phyloP scores from a whole-genome alignment of 768 basidiomycete genomes.

The Rhodotorula toruloides region DNA sequence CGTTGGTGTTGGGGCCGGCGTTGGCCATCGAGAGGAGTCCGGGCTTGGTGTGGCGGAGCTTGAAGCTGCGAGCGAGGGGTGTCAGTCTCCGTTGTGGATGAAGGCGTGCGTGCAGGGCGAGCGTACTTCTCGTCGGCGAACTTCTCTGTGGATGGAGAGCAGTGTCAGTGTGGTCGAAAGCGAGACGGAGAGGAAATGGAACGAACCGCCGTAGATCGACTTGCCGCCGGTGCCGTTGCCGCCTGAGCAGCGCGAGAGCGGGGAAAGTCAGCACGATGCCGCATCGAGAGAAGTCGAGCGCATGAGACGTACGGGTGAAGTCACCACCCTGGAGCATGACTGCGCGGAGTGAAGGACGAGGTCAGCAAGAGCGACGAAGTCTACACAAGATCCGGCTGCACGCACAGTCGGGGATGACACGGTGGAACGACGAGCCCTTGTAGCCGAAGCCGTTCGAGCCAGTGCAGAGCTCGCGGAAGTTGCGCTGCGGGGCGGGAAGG shows the following conservation, averaged over 20 bases:
- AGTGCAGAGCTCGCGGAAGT: constrained; percentile 85
- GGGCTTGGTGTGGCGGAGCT: constrained; percentile 84
- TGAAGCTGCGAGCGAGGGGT: constrained; percentile 58
- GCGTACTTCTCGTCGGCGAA: constrained; percentile 76
- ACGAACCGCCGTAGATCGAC: constrained; percentile 75
- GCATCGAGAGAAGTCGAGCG: background rate
- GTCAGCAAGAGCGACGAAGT: background rate
- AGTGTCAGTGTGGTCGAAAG: no score
- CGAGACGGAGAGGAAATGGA: background rate
- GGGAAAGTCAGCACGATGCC: background rate
- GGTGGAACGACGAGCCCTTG: constrained; percentile 44
- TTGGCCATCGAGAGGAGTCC: constrained; percentile 98
- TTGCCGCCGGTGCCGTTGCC: constrained; percentile 65
- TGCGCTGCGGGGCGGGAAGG: constrained; percentile 45
- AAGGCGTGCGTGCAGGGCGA: background rate
- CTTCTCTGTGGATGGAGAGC: constrained; percentile 48
- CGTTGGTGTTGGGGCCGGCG: constrained; percentile 75
- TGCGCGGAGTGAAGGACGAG: constrained; percentile 43
- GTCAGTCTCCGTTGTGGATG: background rate
- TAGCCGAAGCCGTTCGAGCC: constrained; percentile 72
- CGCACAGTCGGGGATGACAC: constrained; percentile 45
- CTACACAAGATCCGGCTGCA: background rate
- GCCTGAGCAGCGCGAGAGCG: background rate
- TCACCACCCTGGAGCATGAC: constrained; percentile 74
- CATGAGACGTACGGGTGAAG: constrained; percentile 80